Percentiles rank a stretch among this genome's conserved stretches.
phyloP scores from a whole-genome alignment of 306 rosid species.

The Cyamopsis tetragonoloba region DNA sequence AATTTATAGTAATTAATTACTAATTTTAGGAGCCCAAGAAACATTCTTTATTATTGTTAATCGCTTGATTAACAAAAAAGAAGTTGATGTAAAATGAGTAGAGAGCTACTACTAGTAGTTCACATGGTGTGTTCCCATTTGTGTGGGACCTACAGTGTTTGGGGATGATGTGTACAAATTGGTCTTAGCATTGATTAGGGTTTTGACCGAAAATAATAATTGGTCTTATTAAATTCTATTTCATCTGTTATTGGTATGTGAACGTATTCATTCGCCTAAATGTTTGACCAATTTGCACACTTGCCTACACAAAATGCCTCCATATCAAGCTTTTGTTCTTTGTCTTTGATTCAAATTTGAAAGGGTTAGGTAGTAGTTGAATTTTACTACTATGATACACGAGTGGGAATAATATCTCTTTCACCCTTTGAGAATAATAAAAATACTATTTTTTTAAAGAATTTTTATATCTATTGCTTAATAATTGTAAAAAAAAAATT shows the following conservation, averaged over 20 bases:
- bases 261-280: slow-evolving; percentile 28
- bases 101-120: slow-evolving; percentile 7
- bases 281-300: slow-evolving; percentile 46
- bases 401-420: not conserved
- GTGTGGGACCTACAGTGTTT: not conserved
- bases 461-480: no score
- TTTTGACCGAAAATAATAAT: slow-evolving; percentile 28
- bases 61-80: not conserved
- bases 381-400: no score
- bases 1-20: slow-evolving; percentile 8
- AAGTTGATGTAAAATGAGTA: slow-evolving; percentile 3
- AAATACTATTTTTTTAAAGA: no score
- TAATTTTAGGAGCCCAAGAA: slow-evolving; percentile 30
- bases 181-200: not conserved
- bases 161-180: slow-evolving; percentile 11
- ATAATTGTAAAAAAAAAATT: no score
- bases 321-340: not conserved
- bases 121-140: slow-evolving; percentile 32
- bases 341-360: not conserved
- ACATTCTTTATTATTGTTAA: slow-evolving; percentile 14
- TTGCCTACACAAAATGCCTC: not conserved
- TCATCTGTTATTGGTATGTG: not conserved
- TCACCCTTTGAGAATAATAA: no score
- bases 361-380: no score
- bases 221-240: not conserved